Percentiles rank a stretch among this genome's conserved stretches.
phyloP scores from a whole-genome alignment of 768 basidiomycete species.

The Paxillus rubicundulus region DNA sequence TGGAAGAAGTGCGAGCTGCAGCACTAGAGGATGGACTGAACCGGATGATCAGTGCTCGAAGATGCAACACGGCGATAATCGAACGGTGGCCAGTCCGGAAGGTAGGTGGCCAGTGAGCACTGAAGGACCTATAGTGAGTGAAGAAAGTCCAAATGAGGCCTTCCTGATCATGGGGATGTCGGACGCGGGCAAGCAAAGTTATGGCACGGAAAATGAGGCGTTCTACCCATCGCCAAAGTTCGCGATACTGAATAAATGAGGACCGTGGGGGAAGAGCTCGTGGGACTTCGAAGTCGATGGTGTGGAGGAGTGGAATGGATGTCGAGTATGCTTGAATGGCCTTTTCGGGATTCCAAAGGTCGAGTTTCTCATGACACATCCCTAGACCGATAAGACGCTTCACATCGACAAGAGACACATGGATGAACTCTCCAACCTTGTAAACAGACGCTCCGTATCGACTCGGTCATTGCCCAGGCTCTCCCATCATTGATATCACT shows the following conservation, averaged over 20 bases:
- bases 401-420: neutral
- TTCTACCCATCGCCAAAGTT: constrained; percentile 86
- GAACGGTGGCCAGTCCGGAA: constrained; percentile 80
- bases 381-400: constrained; percentile 41
- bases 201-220: constrained; percentile 79
- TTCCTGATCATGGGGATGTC: constrained; percentile 33
- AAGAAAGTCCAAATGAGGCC: constrained; percentile 62
- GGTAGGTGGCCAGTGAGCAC: constrained; percentile 69
- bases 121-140: constrained; percentile 57
- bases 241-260: constrained; percentile 67
- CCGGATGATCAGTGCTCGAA: constrained; percentile 68
- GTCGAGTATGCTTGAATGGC: constrained; percentile 59
- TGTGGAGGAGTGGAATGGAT: constrained; percentile 53
- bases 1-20: constrained; percentile 10
- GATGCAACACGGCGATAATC: constrained; percentile 63
- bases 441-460: constrained; percentile 72
- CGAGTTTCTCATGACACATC: constrained; percentile 68
- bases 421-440: constrained; percentile 51
- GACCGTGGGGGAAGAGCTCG: constrained; percentile 30
- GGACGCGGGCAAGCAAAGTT: constrained; percentile 54
- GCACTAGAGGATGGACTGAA: constrained; percentile 28
- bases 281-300: constrained; percentile 47
- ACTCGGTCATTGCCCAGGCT: constrained; percentile 71
- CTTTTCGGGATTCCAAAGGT: constrained; percentile 42
- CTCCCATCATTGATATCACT: constrained; percentile 66